Conservation (phyloP, 805 yeast genomes). For the Zygoascus flipseniorum region DNA sequence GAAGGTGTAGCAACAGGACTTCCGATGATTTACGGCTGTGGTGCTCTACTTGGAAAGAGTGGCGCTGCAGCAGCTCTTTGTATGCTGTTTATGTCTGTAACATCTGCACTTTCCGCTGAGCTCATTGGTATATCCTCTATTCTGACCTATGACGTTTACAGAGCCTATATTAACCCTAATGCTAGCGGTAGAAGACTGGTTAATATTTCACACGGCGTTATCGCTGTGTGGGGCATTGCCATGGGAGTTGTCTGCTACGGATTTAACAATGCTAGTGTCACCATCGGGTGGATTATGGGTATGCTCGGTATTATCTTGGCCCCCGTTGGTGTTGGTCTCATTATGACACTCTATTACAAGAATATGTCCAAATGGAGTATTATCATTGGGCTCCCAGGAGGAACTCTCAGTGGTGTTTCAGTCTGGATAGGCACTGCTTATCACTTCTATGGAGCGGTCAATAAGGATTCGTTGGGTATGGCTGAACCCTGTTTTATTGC, state of each 20-base stretch:
- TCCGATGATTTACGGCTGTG: constrained; percentile 58
- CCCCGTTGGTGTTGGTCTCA: constrained; percentile 73
- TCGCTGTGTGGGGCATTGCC: constrained; percentile 48
- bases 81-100: constrained; percentile 82
- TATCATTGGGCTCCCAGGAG: constrained; percentile 64
- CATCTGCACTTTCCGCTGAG: constrained; percentile 88
- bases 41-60: constrained; percentile 72
- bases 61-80: constrained; percentile 79
- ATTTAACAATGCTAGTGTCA: constrained; percentile 66
- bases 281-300: constrained; percentile 80
- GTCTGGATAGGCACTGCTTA: constrained; percentile 39
- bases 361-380: constrained; percentile 63
- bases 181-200: constrained; percentile 72
- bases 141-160: constrained; percentile 76
- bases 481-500: constrained; percentile 26
- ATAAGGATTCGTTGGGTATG: constrained; percentile 21
- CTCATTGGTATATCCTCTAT: constrained; percentile 79
- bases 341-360: constrained; percentile 55
- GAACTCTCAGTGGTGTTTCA: constrained; percentile 61
- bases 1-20: constrained; percentile 71
- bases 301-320: constrained; percentile 84
- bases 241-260: constrained; percentile 84
- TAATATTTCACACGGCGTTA: constrained; percentile 55
- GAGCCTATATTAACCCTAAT: constrained; percentile 65
- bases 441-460: constrained; percentile 20